Percentiles rank a stretch among this genome's conserved stretches.
Conservation (phyloP, 2,329 filamentous ascomycete species). For the Monilinia aucupariae region DNA sequence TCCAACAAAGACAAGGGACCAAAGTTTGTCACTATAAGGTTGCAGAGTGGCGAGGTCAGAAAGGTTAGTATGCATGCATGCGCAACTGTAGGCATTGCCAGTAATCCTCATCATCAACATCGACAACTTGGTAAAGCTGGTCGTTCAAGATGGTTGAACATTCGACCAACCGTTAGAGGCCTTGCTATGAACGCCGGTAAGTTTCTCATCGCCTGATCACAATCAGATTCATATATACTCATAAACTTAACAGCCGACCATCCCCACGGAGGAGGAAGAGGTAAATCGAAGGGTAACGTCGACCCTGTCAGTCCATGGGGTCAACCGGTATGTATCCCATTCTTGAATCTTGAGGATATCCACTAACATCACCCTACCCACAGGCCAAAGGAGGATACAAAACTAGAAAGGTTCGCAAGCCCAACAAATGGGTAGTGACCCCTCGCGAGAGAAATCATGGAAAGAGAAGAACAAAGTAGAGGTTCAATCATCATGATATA, state of each 20-base stretch:
- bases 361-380: slow-evolving; percentile 11
- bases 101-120: slow-evolving; percentile 89
- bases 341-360: slow-evolving; percentile 11
- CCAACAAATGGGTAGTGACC: slow-evolving; percentile 86
- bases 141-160: slow-evolving; percentile 87
- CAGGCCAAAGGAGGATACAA: slow-evolving; percentile 84
- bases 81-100: slow-evolving; percentile 88
- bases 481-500: background rate
- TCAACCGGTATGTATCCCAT: slow-evolving; percentile 64
- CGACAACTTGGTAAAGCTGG: slow-evolving; percentile 91
- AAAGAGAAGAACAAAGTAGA: slow-evolving; percentile 68
- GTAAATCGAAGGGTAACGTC: slow-evolving; percentile 98
- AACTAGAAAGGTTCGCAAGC: slow-evolving; percentile 80
- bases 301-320: slow-evolving; percentile 96
- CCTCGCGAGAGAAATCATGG: slow-evolving; percentile 84
- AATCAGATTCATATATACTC: slow-evolving; percentile 18
- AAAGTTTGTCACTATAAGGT: slow-evolving; percentile 73
- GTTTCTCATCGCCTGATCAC: slow-evolving; percentile 29
- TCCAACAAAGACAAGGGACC: slow-evolving; percentile 50
- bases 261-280: slow-evolving; percentile 96
- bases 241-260: slow-evolving; percentile 61
- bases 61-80: slow-evolving; percentile 88
- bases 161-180: slow-evolving; percentile 91
- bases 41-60: slow-evolving; percentile 90
- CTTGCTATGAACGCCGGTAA: slow-evolving; percentile 94